Conservation (phyloP, 2,329 filamentous ascomycete species). For the Thelonectria rubi region DNA sequence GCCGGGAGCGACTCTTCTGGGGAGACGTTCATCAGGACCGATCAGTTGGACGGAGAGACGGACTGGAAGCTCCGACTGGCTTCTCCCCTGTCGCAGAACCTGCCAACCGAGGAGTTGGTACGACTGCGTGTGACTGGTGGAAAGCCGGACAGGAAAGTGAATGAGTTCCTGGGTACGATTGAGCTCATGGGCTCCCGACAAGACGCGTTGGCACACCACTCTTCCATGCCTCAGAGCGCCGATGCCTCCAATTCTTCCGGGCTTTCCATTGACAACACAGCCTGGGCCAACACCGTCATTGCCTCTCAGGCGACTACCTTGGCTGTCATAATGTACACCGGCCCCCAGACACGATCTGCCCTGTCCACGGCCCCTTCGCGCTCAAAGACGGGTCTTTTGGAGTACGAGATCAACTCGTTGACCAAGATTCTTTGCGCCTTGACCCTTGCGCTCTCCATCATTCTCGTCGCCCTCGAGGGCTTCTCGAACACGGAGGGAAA, state of each 20-base stretch:
- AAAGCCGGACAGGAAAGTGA: slow-evolving; percentile 92
- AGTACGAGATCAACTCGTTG: slow-evolving; percentile 95
- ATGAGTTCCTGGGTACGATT: slow-evolving; percentile 92
- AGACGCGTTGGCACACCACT: slow-evolving; percentile 56
- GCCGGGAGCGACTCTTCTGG: slow-evolving; percentile 63
- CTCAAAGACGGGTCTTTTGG: slow-evolving; percentile 91
- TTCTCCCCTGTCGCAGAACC: slow-evolving; percentile 83
- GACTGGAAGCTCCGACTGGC: slow-evolving; percentile 97
- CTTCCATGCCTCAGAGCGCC: slow-evolving; percentile 45
- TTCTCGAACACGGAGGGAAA: slow-evolving; percentile 74
- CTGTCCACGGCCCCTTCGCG: slow-evolving; percentile 91
- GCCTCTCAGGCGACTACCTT: slow-evolving; percentile 90
- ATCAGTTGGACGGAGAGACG: slow-evolving; percentile 96
- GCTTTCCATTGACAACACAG: slow-evolving; percentile 94
- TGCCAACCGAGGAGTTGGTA: slow-evolving; percentile 76
- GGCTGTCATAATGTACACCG: slow-evolving; percentile 93
- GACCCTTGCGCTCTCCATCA: slow-evolving; percentile 84
- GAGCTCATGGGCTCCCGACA: slow-evolving; percentile 71
- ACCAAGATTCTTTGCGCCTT: slow-evolving; percentile 95
- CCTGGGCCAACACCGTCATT: slow-evolving; percentile 97
- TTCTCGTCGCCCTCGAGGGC: slow-evolving; percentile 87
- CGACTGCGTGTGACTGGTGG: slow-evolving; percentile 79
- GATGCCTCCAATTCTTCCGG: slow-evolving; percentile 68
- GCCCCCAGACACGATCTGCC: slow-evolving; percentile 90
- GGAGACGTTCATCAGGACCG: slow-evolving; percentile 96